Evolutionary conservation across 805 yeast species (phyloP), one percentile per base, ranked within the genome.

Genomic region (Zygosaccharomyces gambellarensis): DNA sequence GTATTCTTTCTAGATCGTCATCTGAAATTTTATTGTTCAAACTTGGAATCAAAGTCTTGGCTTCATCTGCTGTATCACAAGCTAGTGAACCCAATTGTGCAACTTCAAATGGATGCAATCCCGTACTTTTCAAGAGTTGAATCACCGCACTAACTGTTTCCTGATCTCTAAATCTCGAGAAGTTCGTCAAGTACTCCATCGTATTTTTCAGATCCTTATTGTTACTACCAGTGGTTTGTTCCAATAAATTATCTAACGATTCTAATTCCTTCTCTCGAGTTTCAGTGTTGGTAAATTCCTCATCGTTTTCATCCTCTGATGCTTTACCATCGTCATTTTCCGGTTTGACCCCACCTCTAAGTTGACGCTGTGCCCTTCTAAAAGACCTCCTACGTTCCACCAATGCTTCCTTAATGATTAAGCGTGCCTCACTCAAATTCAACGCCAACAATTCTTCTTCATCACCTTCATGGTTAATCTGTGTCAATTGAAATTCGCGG

Each of bases 51-150:
- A 94, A 75, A 14, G 97, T 87, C 70, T 88, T 88, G 32, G 98
- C 98, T 73, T 94, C 99, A 63, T 87, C 99, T 5, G 95, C 90
- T 54, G 92, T 97, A 63, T 92, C 99, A 70, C 97, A 90, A 28
- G 94, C 86, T 53, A 92, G 75, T 3, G 95, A 87, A 0, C 95
- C 92, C 50, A 75, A 48, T 69, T 94, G 98, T 1, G 98, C 96
- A 47, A 88, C 75, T 71, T 94, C 99, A 67, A 94, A 94, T 1
- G 99, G 98, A 72, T 94, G 99, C 60, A 94, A 70, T 25, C 81
- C 83, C 43, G 85, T 81, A 25, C 83, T 72, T 53, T 81, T 83
- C 62, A 94, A 75, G 54, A 94, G 72, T 58, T 86, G 87, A 64
- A 92, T 97, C 19, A 90, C 98, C 0, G 97, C 96, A 50, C 88